Evolutionary conservation across 257 asterid species (phyloP), one percentile per base, ranked within the genome.

Genomic region (Leonotis leonurus): DNA sequence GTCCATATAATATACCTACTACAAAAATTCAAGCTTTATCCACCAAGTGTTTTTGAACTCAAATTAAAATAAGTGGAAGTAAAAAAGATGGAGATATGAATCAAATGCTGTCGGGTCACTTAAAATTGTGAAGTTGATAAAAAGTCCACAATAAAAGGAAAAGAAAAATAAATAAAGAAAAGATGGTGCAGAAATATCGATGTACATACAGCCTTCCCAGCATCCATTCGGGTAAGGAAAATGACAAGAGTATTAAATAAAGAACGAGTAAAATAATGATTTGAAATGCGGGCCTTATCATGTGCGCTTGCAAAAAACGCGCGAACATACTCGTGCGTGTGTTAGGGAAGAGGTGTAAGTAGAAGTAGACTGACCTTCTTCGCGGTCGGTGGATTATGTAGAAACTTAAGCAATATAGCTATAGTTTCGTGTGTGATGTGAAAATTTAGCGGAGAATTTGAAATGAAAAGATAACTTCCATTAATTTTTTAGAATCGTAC

Each of bases 251-350:
- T n/a, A n/a, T n/a, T n/a, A n/a, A n/a, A n/a, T n/a, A n/a, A n/a
- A n/a, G n/a, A n/a, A n/a, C n/a, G 35, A 20, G 14, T 22, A 26
- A 27, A 65, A 17, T 33, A 55, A 40, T 56, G 67, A 67, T 5
- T 68, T 62, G 74, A 18, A n/a, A 4, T 39, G 74, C 14, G 78
- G 40, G 71, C 74, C 78, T 68, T 68, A 68, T 73, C 74, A 14
- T 26, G 0, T 65, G 48, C 29, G 36, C n/a, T n/a, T n/a, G n/a
- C n/a, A n/a, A n/a, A n/a, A n/a, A n/a, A n/a, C n/a, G n/a, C n/a
- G n/a, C n/a, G n/a, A n/a, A n/a, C n/a, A n/a, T n/a, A n/a, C n/a
- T n/a, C n/a, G n/a, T n/a, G n/a, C n/a, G n/a, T n/a, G n/a, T n/a
- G n/a, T n/a, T n/a, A n/a, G n/a, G n/a, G n/a, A n/a, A n/a, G n/a